These are phyloP conservation scores for Termitomyces bulborhizus DNA, from an alignment of 768 basidiomycete species.

Conservation along the genomic window DNA sequence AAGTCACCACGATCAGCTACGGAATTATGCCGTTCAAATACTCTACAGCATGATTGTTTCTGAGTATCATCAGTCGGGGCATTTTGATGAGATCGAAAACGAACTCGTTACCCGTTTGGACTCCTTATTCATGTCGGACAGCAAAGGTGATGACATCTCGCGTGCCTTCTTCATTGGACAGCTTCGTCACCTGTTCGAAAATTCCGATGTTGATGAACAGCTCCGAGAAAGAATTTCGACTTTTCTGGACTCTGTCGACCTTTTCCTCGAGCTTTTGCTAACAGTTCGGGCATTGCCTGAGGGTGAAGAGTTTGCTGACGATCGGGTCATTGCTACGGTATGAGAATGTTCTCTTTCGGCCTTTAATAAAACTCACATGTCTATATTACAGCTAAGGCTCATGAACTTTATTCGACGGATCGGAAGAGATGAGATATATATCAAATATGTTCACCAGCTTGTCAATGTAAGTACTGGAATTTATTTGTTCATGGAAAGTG, in stretches of 20 bases:
- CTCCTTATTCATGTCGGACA: conserved; percentile 88
- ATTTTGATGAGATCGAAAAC: conserved; percentile 87
- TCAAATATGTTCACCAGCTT: conserved; percentile 93
- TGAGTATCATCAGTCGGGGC: conserved; percentile 77
- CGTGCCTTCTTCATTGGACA: conserved; percentile 91
- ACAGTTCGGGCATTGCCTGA: conserved; percentile 86
- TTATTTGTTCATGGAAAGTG: background rate
- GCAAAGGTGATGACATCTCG: conserved; percentile 86
- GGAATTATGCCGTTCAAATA: conserved; percentile 87
- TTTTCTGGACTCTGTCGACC: conserved; percentile 87
- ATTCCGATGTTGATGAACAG: conserved; percentile 71
- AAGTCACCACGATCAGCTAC: conserved; percentile 89
- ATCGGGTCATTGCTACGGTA: conserved; percentile 89
- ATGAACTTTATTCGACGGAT: conserved; percentile 94
- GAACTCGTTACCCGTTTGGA: conserved; percentile 90
- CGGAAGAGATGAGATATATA: conserved; percentile 89
- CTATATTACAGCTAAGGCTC: conserved; percentile 54
- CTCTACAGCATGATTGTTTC: conserved; percentile 94
- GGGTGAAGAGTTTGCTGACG: conserved; percentile 91
- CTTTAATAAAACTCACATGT: background rate
- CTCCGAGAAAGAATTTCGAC: conserved; percentile 70
- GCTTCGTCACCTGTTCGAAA: conserved; percentile 84
- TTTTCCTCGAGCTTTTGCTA: conserved; percentile 86
- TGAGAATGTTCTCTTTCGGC: conserved; percentile 11
- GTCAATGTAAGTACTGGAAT: conserved; percentile 58